A percentile compares a stretch with the other conserved stretches of the same genome.
Evolutionary conservation across 257 asterid species (phyloP).

Genomic region (Solanum verrucosum): DNA sequence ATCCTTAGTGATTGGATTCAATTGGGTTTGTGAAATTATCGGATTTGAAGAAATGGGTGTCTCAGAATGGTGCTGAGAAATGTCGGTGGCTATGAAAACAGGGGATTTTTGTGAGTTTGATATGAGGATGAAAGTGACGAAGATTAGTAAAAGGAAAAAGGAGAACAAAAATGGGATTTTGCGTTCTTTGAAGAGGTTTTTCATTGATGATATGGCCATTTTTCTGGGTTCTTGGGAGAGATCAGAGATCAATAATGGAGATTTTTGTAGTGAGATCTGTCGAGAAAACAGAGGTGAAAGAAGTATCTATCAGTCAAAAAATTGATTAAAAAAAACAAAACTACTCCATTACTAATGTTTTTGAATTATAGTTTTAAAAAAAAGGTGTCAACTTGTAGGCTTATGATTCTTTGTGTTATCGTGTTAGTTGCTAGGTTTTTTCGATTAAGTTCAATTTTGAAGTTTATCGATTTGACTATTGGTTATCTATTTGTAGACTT

Average conservation of each 20-base stretch:
- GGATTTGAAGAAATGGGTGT: background rate
- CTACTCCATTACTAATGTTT: background rate
- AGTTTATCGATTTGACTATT: no score
- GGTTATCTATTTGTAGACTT: no score
- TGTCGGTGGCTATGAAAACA: slow-evolving; percentile 24
- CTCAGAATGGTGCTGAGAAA: background rate
- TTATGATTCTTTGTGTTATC: no score
- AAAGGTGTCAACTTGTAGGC: background rate
- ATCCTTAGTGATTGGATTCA: background rate
- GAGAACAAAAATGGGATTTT: slow-evolving; percentile 67
- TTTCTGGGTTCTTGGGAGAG: background rate
- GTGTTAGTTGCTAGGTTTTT: no score
- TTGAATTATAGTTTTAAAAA: background rate
- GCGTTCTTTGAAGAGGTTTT: slow-evolving; percentile 47
- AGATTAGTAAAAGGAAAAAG: slow-evolving; percentile 50
- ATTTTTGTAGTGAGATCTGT: background rate
- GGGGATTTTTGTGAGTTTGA: slow-evolving; percentile 50
- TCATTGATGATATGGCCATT: slow-evolving; percentile 42
- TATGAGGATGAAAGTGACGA: slow-evolving; percentile 53
- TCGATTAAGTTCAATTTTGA: accelerated
- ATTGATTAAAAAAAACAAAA: background rate
- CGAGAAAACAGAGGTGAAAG: background rate
- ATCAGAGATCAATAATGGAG: background rate
- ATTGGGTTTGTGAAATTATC: background rate
- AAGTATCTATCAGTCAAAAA: background rate